These are phyloP conservation scores for Wickerhamomyces xylosicus DNA, from an alignment of 805 yeast species.

Conservation along the genomic window DNA sequence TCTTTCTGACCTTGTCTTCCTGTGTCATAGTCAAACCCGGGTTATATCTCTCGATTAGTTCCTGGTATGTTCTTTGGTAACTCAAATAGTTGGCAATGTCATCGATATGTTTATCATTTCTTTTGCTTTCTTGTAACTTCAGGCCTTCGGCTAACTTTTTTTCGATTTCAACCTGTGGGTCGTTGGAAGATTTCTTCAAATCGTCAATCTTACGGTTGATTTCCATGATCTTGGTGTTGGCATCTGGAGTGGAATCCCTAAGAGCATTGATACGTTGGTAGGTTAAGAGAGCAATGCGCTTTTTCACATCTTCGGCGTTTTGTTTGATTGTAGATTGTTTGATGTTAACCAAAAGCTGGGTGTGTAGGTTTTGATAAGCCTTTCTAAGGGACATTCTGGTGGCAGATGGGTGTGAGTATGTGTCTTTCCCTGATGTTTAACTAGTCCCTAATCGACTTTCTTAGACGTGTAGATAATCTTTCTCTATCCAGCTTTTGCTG, in stretches of 20 bases:
- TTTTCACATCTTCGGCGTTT: slow-evolving; percentile 15
- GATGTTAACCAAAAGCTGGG: slow-evolving; percentile 14
- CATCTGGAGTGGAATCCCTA: slow-evolving; percentile 10
- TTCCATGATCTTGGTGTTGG: slow-evolving; percentile 7
- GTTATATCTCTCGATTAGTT: slow-evolving; percentile 74
- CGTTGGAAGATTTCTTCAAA: slow-evolving; percentile 10
- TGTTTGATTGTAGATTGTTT: slow-evolving; percentile 17
- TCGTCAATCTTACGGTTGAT: slow-evolving; percentile 12
- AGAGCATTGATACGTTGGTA: slow-evolving; percentile 19
- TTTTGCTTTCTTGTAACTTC: slow-evolving; percentile 7
- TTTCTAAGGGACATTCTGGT: slow-evolving; percentile 5
- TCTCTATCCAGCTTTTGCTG: too few species aligned
- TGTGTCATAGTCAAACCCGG: slow-evolving; percentile 75
- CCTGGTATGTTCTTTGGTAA: slow-evolving; percentile 70
- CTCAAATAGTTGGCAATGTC: slow-evolving; percentile 55
- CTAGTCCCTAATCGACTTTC: too few species aligned
- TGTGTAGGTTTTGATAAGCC: slow-evolving; percentile 13
- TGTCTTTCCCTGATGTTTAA: too few species aligned
- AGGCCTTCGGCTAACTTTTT: slow-evolving; percentile 7
- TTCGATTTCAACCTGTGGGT: slow-evolving; percentile 11
- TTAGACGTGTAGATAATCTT: too few species aligned
- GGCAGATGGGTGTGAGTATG: neutral
- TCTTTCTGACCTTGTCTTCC: slow-evolving; percentile 63
- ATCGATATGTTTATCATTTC: slow-evolving; percentile 30
- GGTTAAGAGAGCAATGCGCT: slow-evolving; percentile 15